Percentiles rank a stretch among this genome's conserved stretches.
Evolutionary conservation across 495 filamentous ascomycete genomes (phyloP).

Genomic region (Penicillium pulvis): DNA sequence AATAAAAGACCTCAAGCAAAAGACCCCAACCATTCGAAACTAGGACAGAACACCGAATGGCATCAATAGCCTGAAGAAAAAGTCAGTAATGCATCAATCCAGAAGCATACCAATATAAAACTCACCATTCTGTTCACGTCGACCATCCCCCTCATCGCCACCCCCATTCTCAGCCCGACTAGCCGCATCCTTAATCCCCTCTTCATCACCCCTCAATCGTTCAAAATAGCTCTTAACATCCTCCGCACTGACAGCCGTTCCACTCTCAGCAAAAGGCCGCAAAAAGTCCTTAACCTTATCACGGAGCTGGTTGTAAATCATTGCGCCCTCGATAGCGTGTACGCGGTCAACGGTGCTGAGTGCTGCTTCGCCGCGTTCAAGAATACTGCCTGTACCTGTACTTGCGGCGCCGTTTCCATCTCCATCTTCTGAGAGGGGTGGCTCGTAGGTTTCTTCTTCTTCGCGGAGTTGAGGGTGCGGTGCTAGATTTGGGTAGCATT

Average conservation of each 20-base stretch:
- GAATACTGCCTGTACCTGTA: slow-evolving; percentile 68
- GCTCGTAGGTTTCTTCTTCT: slow-evolving; percentile 91
- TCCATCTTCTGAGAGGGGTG: slow-evolving; percentile 70
- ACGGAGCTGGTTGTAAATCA: slow-evolving; percentile 94
- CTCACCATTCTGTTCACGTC: slow-evolving; percentile 46
- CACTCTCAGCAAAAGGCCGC: slow-evolving; percentile 88
- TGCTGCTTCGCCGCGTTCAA: slow-evolving; percentile 87
- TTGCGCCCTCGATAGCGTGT: slow-evolving; percentile 91
- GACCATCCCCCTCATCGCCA: slow-evolving; percentile 24
- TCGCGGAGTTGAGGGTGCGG: slow-evolving; percentile 80
- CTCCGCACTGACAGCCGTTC: slow-evolving; percentile 81
- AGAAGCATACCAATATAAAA: background rate
- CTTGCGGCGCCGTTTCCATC: slow-evolving; percentile 48
- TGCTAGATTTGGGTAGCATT: slow-evolving; percentile 73
- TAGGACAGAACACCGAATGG: background rate
- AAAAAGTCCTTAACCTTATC: slow-evolving; percentile 93
- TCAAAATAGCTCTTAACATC: slow-evolving; percentile 97
- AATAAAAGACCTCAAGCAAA: too few species aligned
- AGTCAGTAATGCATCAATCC: background rate
- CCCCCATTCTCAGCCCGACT: slow-evolving; percentile 32
- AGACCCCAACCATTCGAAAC: too few species aligned
- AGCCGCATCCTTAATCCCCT: slow-evolving; percentile 52
- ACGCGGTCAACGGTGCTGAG: slow-evolving; percentile 89
- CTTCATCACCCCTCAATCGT: slow-evolving; percentile 83
- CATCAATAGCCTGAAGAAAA: slow-evolving; percentile 2